phyloP scores from a whole-genome alignment of 176 grass and related monocot genomes.

The Oryza brachyantha region DNA sequence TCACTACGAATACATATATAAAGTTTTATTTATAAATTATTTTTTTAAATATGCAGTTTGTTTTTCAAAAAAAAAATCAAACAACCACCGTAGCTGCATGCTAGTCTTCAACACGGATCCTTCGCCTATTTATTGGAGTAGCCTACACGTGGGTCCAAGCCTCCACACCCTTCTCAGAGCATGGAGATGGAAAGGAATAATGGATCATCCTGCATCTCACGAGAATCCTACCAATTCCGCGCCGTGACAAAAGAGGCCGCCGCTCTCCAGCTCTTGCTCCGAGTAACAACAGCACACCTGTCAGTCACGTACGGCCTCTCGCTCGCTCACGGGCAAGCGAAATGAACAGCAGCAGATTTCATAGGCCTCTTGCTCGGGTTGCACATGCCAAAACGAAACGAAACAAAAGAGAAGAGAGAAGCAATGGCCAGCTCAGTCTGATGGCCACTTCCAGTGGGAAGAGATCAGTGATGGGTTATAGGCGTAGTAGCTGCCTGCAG shows the following conservation, averaged over 20 bases:
- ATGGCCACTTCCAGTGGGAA: not conserved
- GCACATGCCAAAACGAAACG: not conserved
- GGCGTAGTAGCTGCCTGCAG: not conserved
- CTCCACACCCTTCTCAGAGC: not conserved
- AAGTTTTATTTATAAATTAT: too few species aligned
- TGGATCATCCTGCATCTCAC: not conserved
- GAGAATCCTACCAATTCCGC: constrained; percentile 44
- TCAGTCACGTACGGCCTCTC: not conserved
- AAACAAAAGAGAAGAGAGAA: not conserved
- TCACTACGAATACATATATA: too few species aligned
- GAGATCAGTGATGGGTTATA: constrained; percentile 27
- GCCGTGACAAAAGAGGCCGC: constrained; percentile 45
- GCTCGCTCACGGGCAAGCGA: constrained; percentile 39
- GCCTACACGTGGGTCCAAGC: not conserved
- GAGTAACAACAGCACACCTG: not conserved
- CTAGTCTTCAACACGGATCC: too few species aligned
- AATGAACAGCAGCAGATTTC: too few species aligned
- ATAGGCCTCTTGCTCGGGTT: too few species aligned
- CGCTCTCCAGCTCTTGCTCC: not conserved
- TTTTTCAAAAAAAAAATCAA: too few species aligned
- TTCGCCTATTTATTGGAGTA: too few species aligned
- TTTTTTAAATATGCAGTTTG: too few species aligned
- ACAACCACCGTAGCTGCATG: too few species aligned
- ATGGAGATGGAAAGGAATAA: not conserved
- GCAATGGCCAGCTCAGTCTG: not conserved